phyloP scores from a whole-genome alignment of 805 yeast genomes.

The Candida montana region DNA sequence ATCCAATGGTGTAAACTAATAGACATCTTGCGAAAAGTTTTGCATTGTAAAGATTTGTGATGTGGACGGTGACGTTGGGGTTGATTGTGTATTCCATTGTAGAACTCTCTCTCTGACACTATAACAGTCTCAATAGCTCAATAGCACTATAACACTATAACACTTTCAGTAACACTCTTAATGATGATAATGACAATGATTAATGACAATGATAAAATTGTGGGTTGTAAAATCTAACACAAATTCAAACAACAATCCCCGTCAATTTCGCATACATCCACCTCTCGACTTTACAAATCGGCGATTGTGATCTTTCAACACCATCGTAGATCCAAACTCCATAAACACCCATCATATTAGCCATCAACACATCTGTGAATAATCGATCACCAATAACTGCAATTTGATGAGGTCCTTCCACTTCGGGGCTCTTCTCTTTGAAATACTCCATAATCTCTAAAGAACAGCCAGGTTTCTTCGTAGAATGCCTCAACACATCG shows the following conservation, averaged over 20 bases:
- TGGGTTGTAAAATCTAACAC: too few relatives aligned
- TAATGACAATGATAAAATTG: background rate
- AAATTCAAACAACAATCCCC: background rate
- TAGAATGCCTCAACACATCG: constrained; percentile 60
- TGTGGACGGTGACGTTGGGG: too few relatives aligned
- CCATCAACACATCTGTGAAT: constrained; percentile 90
- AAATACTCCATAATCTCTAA: constrained; percentile 63
- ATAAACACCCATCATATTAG: constrained; percentile 84
- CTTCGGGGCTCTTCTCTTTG: constrained; percentile 37
- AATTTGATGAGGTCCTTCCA: constrained; percentile 49
- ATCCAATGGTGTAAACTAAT: too few relatives aligned
- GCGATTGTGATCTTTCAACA: constrained; percentile 47
- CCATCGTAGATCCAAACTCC: constrained; percentile 84
- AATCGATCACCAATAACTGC: constrained; percentile 89
- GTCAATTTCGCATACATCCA: constrained; percentile 14
- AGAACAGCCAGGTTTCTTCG: constrained; percentile 80
- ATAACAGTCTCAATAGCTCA: too few relatives aligned
- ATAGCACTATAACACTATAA: too few relatives aligned
- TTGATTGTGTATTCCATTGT: too few relatives aligned
- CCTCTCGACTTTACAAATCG: constrained; percentile 52
- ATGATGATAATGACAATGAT: background rate
- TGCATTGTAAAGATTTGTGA: too few relatives aligned
- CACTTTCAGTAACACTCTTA: too few relatives aligned
- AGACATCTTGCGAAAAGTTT: too few relatives aligned
- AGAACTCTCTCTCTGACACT: too few relatives aligned